Conservation (phyloP, 352 stramenopile species). For the Phytophthora sp. region DNA sequence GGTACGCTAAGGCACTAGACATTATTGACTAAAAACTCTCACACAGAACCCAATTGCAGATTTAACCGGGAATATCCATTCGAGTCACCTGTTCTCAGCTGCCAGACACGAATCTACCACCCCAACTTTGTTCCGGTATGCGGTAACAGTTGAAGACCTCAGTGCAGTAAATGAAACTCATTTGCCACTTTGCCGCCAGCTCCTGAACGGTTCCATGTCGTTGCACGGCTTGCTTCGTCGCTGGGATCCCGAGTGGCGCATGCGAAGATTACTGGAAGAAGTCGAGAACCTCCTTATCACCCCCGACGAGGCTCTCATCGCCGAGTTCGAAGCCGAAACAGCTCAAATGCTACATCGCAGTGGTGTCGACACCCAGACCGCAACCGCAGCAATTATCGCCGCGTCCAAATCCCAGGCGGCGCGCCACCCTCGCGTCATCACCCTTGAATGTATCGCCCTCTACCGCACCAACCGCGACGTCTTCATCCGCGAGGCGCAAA, state of each 20-base stretch:
- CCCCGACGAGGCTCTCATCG: constrained; percentile 53
- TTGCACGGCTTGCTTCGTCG: constrained; percentile 47
- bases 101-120: constrained; percentile 67
- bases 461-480: constrained; percentile 41
- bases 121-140: constrained; percentile 72
- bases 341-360: constrained; percentile 19
- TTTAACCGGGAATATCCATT: constrained; percentile 72
- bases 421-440: constrained; percentile 56
- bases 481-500: constrained; percentile 40
- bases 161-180: no score
- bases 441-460: constrained; percentile 56
- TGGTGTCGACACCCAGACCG: constrained; percentile 10
- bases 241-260: constrained; percentile 65
- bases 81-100: constrained; percentile 47
- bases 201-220: constrained; percentile 61
- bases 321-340: constrained; percentile 52
- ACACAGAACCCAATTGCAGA: no score
- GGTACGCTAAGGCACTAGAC: constrained; percentile 17
- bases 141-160: no score
- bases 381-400: constrained; percentile 13
- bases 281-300: constrained; percentile 42
- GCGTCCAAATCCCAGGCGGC: constrained; percentile 27
- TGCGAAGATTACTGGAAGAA: constrained; percentile 51
- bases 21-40: no score
- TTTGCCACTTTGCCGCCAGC: constrained; percentile 27